Percentiles rank a stretch among this genome's conserved stretches.
Conservation (phyloP, 2,329 filamentous ascomycete species). For the Epichloe brachyelytri region DNA sequence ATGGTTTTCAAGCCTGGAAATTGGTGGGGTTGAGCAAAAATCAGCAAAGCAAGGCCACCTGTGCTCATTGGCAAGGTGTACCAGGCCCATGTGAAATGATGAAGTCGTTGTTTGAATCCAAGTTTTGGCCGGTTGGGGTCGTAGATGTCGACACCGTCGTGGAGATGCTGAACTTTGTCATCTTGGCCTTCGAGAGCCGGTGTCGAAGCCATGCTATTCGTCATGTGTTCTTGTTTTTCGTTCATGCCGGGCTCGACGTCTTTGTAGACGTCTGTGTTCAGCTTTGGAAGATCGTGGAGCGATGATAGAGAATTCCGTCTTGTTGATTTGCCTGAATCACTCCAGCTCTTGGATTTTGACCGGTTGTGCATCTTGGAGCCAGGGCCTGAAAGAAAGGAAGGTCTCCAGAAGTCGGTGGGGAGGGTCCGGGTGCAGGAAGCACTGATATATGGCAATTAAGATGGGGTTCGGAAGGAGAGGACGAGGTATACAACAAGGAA, state of each 20-base stretch:
- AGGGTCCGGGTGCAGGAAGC: background rate
- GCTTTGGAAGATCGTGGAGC: background rate
- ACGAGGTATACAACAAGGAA: background rate
- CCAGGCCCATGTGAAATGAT: conserved; percentile 60
- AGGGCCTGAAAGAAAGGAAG: background rate
- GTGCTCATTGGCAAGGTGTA: conserved; percentile 66
- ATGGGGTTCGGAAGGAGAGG: background rate
- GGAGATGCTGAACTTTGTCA: background rate
- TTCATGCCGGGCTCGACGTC: background rate
- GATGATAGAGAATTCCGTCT: conserved; percentile 3
- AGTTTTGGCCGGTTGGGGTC: conserved; percentile 18
- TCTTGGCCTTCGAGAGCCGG: conserved; percentile 1
- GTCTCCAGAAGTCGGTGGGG: background rate
- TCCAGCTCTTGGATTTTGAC: conserved; percentile 2
- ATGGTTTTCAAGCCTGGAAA: conserved; percentile 53
- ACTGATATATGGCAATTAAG: background rate
- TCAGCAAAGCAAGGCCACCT: conserved; percentile 52
- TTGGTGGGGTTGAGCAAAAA: conserved; percentile 48
- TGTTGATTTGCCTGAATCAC: conserved; percentile 1
- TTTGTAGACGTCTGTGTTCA: background rate
- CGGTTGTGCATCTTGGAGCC: background rate
- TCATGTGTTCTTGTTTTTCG: background rate
- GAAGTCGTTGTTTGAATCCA: conserved; percentile 30
- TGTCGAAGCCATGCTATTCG: background rate
- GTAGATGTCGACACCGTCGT: conserved; percentile 9